These are phyloP conservation scores for Dothiorella sarmentorum DNA, from an alignment of 2,329 filamentous ascomycete species.

Conservation along the genomic window DNA sequence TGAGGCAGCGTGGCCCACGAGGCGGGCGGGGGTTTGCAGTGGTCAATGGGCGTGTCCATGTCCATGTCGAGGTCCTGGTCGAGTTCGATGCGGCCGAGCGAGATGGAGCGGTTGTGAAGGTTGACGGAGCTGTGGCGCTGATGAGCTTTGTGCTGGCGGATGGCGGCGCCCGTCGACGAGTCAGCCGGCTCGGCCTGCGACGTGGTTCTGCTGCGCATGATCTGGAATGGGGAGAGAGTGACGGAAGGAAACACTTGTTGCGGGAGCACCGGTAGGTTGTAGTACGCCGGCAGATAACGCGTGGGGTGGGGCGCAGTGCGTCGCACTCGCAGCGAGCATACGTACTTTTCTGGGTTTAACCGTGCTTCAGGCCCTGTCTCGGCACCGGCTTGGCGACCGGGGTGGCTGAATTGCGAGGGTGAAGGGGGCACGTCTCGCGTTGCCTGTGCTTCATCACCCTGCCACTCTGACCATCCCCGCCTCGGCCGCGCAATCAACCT, in stretches of 20 bases:
- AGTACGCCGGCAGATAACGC: conserved; percentile 1
- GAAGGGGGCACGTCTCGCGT: no score
- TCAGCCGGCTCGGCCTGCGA: conserved; percentile 16
- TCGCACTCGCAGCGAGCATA: conserved; percentile 9
- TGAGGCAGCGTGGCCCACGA: conserved; percentile 42
- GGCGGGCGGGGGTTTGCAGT: conserved; percentile 16
- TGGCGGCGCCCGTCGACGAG: conserved; percentile 14
- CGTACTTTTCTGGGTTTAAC: not conserved
- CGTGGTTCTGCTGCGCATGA: conserved; percentile 17
- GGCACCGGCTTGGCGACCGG: not conserved
- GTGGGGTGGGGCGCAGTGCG: conserved; percentile 8
- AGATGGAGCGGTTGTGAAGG: conserved; percentile 12
- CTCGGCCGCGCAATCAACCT: conserved; percentile 16
- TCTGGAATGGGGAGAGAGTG: conserved; percentile 4
- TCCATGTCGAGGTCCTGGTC: conserved; percentile 13
- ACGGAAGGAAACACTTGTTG: not conserved
- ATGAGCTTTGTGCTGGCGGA: conserved; percentile 16
- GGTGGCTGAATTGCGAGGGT: no score
- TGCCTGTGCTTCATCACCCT: no score
- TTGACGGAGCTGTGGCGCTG: conserved; percentile 16
- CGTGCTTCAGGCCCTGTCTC: conserved; percentile 8
- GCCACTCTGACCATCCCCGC: no score
- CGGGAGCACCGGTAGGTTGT: not conserved
- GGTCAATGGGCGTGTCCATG: conserved; percentile 15
- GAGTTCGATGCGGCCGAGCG: conserved; percentile 15